Evolutionary conservation across 73 alveolate genomes (phyloP), one percentile per base, ranked within the genome.

Genomic region (Paramecium tetraurelia): DNA sequence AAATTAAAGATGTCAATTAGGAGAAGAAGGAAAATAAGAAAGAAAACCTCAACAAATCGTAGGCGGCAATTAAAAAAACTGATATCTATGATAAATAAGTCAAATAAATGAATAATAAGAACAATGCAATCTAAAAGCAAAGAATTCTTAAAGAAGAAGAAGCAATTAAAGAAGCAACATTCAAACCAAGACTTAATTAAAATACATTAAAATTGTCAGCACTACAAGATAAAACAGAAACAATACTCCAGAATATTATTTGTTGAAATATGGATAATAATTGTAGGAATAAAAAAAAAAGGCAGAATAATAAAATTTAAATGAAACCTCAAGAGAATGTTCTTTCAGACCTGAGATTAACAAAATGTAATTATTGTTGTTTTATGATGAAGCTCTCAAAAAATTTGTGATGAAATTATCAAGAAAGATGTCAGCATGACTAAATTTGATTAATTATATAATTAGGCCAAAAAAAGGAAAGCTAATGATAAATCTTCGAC

Each of bases 281-380:
- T 29, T 75, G n/a, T 33, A 75, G 10, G 59, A 75, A 38, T 41
- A 75, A 35, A 75, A 38, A 59, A 75, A 8, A 75, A 21, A 75
- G 12, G 87, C 87, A 4, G 87, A 75, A 41, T 38, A 38, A 41
- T 41, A 38, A 12, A 5, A n/a, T 29, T 11, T 29, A 10, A 38
- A 75, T 35, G 59, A 41, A 38, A 75, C 59, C n/a, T 41, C 59
- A 33, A 38, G 59, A 41, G 87, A 75, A 75, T 75, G 87, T 38
- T 75, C 87, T 11, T 75, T 75, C 33, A 75, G 18, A 38, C 87
- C 87, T n/a, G 87, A 75, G 59, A 75, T 75, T 38, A 75, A 75
- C 12, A 75, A 41, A 75, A 75, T 41, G 87, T 75, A 75, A 38
- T 75, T 14, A 29, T 5, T 14, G 1, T 63, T 75, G 2, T 18